Evolutionary conservation across 1,284 basidiomycete species (phyloP), one percentile per base, ranked within the genome.

Genomic region (Boletus smithii): DNA sequence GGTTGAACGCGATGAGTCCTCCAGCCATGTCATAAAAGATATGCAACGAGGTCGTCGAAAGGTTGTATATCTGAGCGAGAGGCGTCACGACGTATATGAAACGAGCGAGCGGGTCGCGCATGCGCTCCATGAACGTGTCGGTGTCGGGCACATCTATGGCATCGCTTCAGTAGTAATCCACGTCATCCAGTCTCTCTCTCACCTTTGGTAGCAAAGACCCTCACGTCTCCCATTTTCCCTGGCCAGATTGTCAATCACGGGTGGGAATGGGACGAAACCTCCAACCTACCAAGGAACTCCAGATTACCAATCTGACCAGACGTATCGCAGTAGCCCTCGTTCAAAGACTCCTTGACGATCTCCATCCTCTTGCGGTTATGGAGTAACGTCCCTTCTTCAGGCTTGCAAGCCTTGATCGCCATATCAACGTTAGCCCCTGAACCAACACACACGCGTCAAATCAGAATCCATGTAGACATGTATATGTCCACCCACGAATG

Each of bases 1-100:
- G 76, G 66, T 98, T 99, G 75, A 98, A 98, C 0, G 95, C 95
- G 51, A 98, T 97, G 16, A 88, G 71, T 1, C 84, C 87, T 1
- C 95, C 94, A 6, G 73, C 71, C 9, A 76, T 63, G 61, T 99
- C 94, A 67, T 85, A 88, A 65, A 97, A 98, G 3, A 99, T 78
- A 59, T 95, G 90, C 53, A 98, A 61, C 46, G 85, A 87, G 0
- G 79, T 72, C 14, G 81, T 72, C 0, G 85, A 80, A 23, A 91
- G 73, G 36, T 73, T 71, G 60, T 86, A 91, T 23, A 88, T 68
- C 35, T 72, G 64, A 13, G 79, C 72, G 14, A 91, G 70, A 0
- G 76, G 70, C 4, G 64, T 70, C 39, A 91, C 73, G 10, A 87
- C 69, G 33, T 79, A 72, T 26, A 87, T 77, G 61, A 93, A 92